These are phyloP conservation scores for Wilcoxina mikolae DNA, from an alignment of 495 filamentous ascomycete species.

Conservation along the genomic window DNA sequence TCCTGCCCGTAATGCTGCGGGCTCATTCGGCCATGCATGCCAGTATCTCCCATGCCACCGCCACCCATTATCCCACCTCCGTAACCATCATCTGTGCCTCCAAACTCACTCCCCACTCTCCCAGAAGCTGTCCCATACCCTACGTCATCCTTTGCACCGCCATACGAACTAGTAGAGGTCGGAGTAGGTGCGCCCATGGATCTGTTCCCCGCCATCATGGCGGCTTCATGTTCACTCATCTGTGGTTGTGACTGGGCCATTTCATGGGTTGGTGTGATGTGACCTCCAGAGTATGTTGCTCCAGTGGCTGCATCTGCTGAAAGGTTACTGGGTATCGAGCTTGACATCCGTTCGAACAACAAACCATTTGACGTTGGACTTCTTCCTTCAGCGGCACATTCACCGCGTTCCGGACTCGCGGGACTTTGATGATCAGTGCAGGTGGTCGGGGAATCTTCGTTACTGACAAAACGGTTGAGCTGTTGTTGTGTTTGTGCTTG, in stretches of 20 bases:
- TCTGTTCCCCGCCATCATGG: constrained; percentile 5
- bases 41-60: not conserved
- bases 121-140: not conserved
- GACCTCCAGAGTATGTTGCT: not conserved
- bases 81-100: constrained; percentile 4
- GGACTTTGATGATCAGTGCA: not conserved
- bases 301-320: constrained; percentile 1
- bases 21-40: constrained; percentile 2
- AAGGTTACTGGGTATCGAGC: not conserved
- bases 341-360: not conserved
- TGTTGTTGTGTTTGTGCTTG: not conserved
- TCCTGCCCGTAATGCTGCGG: constrained; percentile 1
- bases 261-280: constrained; percentile 6
- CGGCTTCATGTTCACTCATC: constrained; percentile 6
- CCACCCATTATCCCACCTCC: constrained; percentile 1
- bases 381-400: not conserved
- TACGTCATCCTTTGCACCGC: not conserved
- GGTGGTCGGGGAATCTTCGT: not conserved
- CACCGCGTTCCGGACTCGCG: not conserved
- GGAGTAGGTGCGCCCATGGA: constrained; percentile 7
- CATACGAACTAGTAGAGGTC: constrained; percentile 8
- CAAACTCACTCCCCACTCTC: constrained; percentile 4
- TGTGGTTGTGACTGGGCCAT: constrained; percentile 5
- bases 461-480: not conserved
- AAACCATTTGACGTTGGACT: not conserved